Base-by-base conservation (phyloP, 805 yeast genomes). In the Sporopachydermia lactativora region DNA sequence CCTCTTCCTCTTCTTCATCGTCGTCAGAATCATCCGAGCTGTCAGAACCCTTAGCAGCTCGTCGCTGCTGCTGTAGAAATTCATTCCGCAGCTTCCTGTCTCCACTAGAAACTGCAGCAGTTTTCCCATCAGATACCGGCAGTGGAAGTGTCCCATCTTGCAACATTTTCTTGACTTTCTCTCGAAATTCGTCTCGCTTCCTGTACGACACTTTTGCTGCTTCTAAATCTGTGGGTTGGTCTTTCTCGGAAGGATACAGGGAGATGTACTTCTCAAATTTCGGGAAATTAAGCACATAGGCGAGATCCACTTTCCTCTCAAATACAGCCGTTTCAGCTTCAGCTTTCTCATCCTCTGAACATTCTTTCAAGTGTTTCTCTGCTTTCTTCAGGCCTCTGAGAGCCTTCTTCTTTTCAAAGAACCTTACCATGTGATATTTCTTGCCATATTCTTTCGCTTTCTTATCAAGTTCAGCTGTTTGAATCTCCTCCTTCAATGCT, bases 361-460 rank as follows among this genome's bases (percentile, higher is more conserved):
- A 34, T 3, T 44, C 49, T 15, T 49, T 55, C 11, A 55, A 42
- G 37, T 52, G 48, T 44, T 65, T 67, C 38, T 58, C 53, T 4
- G 60, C 54, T 43, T 65, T 62, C 47, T 78, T 81, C 52, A 82
- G 73, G 43, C 65, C 71, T 53, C 95, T 71, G 17, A 73, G 49
- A 1, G 95, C 92, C 67, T 86, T 88, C 62, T 85, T 84, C 53
- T 71, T 75, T 58, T 88, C 97, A 46, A 92, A 84, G 55, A 92
- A 92, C 48, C 89, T 71, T 39, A 92, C 85, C 88, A 85, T 86
- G 55, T 85, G 96, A 57, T 92, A 92, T 60, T 79, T 82, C 49
- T 76, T 71, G 8, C 84, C 73, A 34, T 66, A 60, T 41, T 70
- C 66, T 46, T 67, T 70, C 14, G 72, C 70, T 47, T 63, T 66